These are phyloP conservation scores for Sclerotinia spermophila DNA, from an alignment of 2,329 filamentous ascomycete genomes.

Conservation along the genomic window DNA sequence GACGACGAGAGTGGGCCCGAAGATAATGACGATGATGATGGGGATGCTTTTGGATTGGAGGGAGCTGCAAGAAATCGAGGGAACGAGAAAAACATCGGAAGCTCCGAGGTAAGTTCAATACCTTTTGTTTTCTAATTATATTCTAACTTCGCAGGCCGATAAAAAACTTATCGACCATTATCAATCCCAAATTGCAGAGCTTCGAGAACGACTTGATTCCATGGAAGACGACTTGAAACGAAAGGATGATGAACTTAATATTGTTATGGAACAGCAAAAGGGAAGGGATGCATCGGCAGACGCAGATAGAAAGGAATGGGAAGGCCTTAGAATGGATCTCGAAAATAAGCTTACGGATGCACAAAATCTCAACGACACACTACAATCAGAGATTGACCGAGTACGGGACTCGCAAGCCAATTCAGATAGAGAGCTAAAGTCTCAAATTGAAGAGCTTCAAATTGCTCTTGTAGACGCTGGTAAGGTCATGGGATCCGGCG, in stretches of 20 bases:
- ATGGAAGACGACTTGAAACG: constrained; percentile 67
- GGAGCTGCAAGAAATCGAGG: constrained; percentile 36
- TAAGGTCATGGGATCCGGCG: constrained; percentile 32
- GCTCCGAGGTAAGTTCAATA: constrained; percentile 40
- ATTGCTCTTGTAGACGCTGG: constrained; percentile 35
- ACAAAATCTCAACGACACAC: constrained; percentile 70
- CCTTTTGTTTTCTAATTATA: constrained; percentile 7
- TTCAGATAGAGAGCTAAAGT: constrained; percentile 59
- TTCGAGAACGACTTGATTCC: constrained; percentile 69
- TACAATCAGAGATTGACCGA: constrained; percentile 75
- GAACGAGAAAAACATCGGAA: constrained; percentile 40
- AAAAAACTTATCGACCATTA: constrained; percentile 75
- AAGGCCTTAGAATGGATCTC: constrained; percentile 60
- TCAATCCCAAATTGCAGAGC: constrained; percentile 68
- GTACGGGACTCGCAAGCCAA: constrained; percentile 65
- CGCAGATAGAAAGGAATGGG: constrained; percentile 68
- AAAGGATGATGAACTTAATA: constrained; percentile 68
- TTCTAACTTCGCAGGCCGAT: constrained; percentile 49
- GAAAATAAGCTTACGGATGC: constrained; percentile 73
- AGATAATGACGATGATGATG: constrained; percentile 82
- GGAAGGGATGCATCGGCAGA: constrained; percentile 49
- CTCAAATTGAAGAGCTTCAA: constrained; percentile 56
- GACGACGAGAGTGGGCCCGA: constrained; percentile 70
- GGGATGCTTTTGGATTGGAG: constrained; percentile 61
- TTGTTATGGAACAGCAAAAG: constrained; percentile 56